Percentiles rank a stretch among this genome's conserved stretches.
Conservation (phyloP, 1,139 yeast species). For the Zygoascus meyerae region DNA sequence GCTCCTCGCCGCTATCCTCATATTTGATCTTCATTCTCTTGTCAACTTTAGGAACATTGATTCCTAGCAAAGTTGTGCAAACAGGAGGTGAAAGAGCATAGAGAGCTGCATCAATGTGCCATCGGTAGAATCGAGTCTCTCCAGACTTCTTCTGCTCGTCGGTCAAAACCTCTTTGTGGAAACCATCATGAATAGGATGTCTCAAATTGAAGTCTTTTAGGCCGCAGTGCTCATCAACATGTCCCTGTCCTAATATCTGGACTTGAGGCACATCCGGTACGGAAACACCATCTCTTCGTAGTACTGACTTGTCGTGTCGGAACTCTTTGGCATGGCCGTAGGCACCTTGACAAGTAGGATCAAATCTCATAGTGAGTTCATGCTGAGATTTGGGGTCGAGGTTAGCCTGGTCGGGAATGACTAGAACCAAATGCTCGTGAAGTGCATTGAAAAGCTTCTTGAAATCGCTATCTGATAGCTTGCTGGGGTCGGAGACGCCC, state of each 20-base stretch:
- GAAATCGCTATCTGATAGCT: constrained; percentile 60
- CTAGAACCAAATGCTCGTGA: constrained; percentile 60
- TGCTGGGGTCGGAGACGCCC: constrained; percentile 71
- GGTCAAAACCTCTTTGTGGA: constrained; percentile 65
- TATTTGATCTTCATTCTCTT: constrained; percentile 48
- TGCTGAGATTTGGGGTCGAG: constrained; percentile 71
- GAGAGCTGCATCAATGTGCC: constrained; percentile 90
- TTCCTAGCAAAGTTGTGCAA: constrained; percentile 75
- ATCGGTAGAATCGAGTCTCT: constrained; percentile 76
- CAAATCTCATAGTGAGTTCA: constrained; percentile 65
- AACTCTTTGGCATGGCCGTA: constrained; percentile 86
- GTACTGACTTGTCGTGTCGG: constrained; percentile 69
- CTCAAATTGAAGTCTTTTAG: constrained; percentile 62
- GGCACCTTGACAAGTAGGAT: constrained; percentile 62
- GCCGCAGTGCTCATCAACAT: constrained; percentile 59
- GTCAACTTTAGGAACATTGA: constrained; percentile 57
- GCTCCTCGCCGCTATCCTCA: constrained; percentile 59
- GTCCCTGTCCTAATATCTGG: constrained; percentile 81
- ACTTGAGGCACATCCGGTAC: constrained; percentile 83
- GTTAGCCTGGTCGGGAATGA: constrained; percentile 62
- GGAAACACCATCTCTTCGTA: constrained; percentile 72
- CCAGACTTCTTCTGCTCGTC: constrained; percentile 54
- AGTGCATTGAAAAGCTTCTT: constrained; percentile 56
- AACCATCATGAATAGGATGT: constrained; percentile 76
- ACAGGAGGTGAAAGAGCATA: constrained; percentile 81